Evolutionary conservation across 2,329 filamentous ascomycete species (phyloP).

Genomic region (Penicillium sp.): DNA sequence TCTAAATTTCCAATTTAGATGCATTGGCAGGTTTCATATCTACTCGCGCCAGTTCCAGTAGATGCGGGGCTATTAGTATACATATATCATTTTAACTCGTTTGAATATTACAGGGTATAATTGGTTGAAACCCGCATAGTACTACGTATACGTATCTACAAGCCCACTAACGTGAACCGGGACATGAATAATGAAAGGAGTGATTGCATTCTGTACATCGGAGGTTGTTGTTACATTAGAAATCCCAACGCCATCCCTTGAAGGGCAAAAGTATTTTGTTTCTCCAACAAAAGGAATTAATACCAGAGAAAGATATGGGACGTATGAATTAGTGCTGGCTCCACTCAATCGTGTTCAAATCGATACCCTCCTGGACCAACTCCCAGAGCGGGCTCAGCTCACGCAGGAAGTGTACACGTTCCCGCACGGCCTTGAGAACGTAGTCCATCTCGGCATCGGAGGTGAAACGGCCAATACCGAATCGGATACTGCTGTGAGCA

Average conservation of each 20-base stretch:
- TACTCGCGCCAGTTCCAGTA: no score
- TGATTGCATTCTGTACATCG: conserved; percentile 27
- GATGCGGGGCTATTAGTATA: no score
- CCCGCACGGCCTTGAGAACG: conserved; percentile 87
- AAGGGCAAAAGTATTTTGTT: conserved; percentile 11
- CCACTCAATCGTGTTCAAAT: conserved; percentile 96
- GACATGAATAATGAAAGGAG: conserved; percentile 6
- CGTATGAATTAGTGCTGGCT: conserved; percentile 73
- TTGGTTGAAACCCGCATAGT: neutral
- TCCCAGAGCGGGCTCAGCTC: conserved; percentile 97
- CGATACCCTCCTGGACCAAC: conserved; percentile 93
- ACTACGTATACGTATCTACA: no score
- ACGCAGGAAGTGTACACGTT: conserved; percentile 87
- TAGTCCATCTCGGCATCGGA: conserved; percentile 96
- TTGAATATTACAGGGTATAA: neutral
- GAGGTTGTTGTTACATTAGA: conserved; percentile 23
- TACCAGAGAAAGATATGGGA: conserved; percentile 11
- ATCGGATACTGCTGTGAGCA: conserved; percentile 95
- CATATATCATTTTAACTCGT: no score
- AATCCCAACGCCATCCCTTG: conserved; percentile 18
- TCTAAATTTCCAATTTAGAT: no score
- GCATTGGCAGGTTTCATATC: no score
- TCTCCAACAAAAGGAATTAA: conserved; percentile 21
- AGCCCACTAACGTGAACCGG: no score
- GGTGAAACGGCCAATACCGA: conserved; percentile 96